phyloP scores from a whole-genome alignment of 208 protist genomes.

The Vickermania spadyakhi region DNA sequence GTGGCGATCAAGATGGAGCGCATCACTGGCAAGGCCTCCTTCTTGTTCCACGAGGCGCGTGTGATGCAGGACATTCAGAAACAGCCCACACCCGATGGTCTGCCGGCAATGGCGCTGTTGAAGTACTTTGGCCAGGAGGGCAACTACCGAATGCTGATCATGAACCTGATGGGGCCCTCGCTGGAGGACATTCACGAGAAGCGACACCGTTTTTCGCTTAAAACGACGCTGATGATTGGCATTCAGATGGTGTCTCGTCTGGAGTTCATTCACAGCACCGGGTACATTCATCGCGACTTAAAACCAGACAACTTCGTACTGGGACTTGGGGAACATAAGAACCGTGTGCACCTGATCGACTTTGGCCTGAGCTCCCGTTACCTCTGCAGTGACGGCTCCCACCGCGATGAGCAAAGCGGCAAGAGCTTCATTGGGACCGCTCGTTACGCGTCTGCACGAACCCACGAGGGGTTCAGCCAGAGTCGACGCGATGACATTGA shows the following conservation, averaged over 20 bases:
- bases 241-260: slow-evolving; percentile 95
- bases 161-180: slow-evolving; percentile 95
- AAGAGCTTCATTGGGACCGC: slow-evolving; percentile 96
- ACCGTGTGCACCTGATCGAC: slow-evolving; percentile 88
- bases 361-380: slow-evolving; percentile 91
- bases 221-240: slow-evolving; percentile 97
- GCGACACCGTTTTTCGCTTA: slow-evolving; percentile 89
- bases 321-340: slow-evolving; percentile 58
- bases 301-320: slow-evolving; percentile 99
- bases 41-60: slow-evolving; percentile 97
- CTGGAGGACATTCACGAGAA: slow-evolving; percentile 92
- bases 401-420: slow-evolving; percentile 66
- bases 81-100: slow-evolving; percentile 11
- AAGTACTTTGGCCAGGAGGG: slow-evolving; percentile 95
- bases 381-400: slow-evolving; percentile 37
- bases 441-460: slow-evolving; percentile 95
- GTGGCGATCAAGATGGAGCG: slow-evolving; percentile 52
- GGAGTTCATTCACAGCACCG: slow-evolving; percentile 94
- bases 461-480: slow-evolving; percentile 93
- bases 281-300: slow-evolving; percentile 95
- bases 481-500: slow-evolving; percentile 87
- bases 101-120: slow-evolving; percentile 89
- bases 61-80: slow-evolving; percentile 79
- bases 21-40: slow-evolving; percentile 68
- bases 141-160: slow-evolving; percentile 98